Evolutionary conservation across 768 basidiomycete genomes (phyloP), one percentile per base, ranked within the genome.

Genomic region (Lactarius sp.): DNA sequence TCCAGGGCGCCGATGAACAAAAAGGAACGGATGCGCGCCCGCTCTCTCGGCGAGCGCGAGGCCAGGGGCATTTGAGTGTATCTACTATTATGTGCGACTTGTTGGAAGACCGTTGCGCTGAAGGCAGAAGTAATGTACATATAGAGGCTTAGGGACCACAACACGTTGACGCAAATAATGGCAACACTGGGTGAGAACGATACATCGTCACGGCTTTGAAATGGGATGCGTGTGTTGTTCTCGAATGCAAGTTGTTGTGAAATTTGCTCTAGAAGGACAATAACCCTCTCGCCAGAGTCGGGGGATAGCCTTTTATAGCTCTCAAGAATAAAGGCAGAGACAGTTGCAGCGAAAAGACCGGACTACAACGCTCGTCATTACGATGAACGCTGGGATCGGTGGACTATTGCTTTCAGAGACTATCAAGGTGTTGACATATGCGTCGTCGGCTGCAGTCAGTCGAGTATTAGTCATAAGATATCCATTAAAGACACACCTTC

Each of bases 301-400:
- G 54, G 52, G 36, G 62, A 58, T 6, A 69, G 36, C 12, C 52
- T 46, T 42, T 69, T 51, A 36, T 62, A 66, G n/a, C 67, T 60
- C 42, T 67, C 56, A 50, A 69, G 33, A 34, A 65, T 54, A 57
- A 70, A 67, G 6, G 63, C 60, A 4, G 69, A 65, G 12, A 67
- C 55, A n/a, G 62, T 66, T 2, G 68, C 68, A 14, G 69, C 65
- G 61, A 70, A 69, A 5, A 70, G 56, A 47, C 69, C 68, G 1
- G 69, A 60, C 69, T 70, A 20, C 33, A 6, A n/a, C 12, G 22
- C 8, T 9, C 16, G 9, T 27, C 16, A 62, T 37, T 8, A 41
- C 12, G 22, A 7, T 16, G 4, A 20, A 31, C 33, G 7, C 54
- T 20, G 7, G 13, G 33, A 22, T 16, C 16, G 10, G 46, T 20